Evolutionary conservation across 2,329 filamentous ascomycete genomes (phyloP).

Genomic region (Ophiostoma himal-ulmi): DNA sequence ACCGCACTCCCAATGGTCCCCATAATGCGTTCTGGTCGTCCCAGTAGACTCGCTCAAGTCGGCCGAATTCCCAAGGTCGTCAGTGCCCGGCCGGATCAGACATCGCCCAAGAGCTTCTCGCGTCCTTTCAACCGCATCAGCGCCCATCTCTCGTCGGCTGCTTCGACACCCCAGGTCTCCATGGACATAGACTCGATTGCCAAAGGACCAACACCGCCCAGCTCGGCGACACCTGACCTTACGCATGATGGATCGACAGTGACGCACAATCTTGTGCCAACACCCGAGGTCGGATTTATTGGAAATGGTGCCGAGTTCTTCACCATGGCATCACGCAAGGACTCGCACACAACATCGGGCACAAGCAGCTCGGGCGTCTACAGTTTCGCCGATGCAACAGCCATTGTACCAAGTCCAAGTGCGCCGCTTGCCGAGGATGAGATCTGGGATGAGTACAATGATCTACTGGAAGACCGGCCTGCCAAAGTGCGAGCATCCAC

Average conservation of each 20-base stretch:
- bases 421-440: conserved; percentile 72
- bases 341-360: conserved; percentile 55
- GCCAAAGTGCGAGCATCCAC: conserved; percentile 44
- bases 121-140: conserved; percentile 65
- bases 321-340: conserved; percentile 64
- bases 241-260: conserved; percentile 35
- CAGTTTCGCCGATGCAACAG: conserved; percentile 58
- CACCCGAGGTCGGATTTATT: conserved; percentile 1
- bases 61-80: conserved; percentile 82
- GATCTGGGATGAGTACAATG: conserved; percentile 91
- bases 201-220: conserved; percentile 44
- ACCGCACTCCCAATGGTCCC: background rate
- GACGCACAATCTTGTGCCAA: conserved; percentile 22
- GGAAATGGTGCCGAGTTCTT: conserved; percentile 57
- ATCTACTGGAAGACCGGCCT: conserved; percentile 65
- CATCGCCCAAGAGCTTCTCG: conserved; percentile 76
- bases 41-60: conserved; percentile 69
- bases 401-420: conserved; percentile 56
- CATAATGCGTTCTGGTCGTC: conserved; percentile 31
- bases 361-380: conserved; percentile 59
- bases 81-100: conserved; percentile 59
- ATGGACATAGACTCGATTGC: conserved; percentile 41
- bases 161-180: conserved; percentile 28
- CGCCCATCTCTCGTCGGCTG: conserved; percentile 33
- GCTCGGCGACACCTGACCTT: conserved; percentile 38